Evolutionary conservation across 495 filamentous ascomycete genomes (phyloP).

Genomic region (Geopyxis carbonaria): DNA sequence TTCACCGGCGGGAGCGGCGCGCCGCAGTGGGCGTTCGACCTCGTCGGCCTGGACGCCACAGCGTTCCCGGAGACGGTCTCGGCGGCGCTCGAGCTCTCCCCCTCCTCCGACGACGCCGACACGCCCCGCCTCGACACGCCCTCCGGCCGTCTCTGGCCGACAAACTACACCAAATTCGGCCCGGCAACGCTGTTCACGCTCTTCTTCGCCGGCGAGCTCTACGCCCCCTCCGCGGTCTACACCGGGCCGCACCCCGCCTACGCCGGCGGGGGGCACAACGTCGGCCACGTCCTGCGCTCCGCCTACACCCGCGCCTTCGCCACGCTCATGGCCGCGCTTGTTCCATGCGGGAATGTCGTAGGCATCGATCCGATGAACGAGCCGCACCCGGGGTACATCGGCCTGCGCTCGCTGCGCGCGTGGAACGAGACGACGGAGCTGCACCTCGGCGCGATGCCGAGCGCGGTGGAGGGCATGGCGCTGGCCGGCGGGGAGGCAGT

Average conservation of each 20-base stretch:
- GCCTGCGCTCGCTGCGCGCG: constrained; percentile 12
- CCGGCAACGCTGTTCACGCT: constrained; percentile 85
- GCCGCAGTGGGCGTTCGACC: constrained; percentile 58
- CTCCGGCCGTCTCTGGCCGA: constrained; percentile 21
- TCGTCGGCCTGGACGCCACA: constrained; percentile 47
- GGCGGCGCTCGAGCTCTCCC: constrained; percentile 13
- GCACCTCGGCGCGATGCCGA: constrained; percentile 24
- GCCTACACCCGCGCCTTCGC: constrained; percentile 47
- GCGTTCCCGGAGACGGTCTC: constrained; percentile 37
- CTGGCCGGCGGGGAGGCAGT: constrained; percentile 18
- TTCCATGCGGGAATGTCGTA: constrained; percentile 29
- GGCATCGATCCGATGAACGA: constrained; percentile 64
- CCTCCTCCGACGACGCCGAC: constrained; percentile 5
- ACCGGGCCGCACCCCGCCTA: constrained; percentile 26
- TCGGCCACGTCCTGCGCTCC: constrained; percentile 53
- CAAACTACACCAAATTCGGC: constrained; percentile 44
- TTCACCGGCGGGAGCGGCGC: constrained; percentile 58
- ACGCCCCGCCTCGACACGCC: constrained; percentile 17
- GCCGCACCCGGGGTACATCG: constrained; percentile 32
- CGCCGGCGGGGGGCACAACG: constrained; percentile 53
- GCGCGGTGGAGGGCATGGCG: constrained; percentile 19
- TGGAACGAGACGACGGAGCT: constrained; percentile 24
- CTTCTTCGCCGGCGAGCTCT: constrained; percentile 63
- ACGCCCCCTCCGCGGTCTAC: constrained; percentile 50
- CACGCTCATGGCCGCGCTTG: constrained; percentile 28